Evolutionary conservation across 2,329 filamentous ascomycete genomes (phyloP).

Genomic region (Onygenales sp.): DNA sequence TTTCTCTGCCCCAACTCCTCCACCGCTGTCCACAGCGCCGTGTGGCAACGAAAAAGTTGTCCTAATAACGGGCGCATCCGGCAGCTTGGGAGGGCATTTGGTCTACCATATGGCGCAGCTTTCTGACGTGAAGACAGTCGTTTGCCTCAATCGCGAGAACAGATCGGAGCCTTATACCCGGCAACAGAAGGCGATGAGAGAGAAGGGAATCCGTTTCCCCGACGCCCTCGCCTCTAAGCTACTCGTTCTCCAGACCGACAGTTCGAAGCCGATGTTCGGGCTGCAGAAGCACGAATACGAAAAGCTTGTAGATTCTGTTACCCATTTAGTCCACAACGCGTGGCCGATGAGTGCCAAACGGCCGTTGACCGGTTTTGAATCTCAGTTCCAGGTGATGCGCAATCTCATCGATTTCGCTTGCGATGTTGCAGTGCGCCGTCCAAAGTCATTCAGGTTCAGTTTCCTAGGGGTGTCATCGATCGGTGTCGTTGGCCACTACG

Average conservation of each 20-base stretch:
- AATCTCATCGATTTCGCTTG: constrained; percentile 40
- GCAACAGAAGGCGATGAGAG: constrained; percentile 26
- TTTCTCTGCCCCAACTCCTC: constrained; percentile 10
- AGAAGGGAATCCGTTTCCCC: constrained; percentile 17
- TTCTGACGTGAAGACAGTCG: constrained; percentile 20
- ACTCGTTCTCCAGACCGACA: constrained; percentile 40
- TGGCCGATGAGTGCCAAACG: constrained; percentile 49
- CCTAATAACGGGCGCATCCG: constrained; percentile 33
- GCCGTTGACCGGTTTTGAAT: constrained; percentile 40
- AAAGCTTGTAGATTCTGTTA: constrained; percentile 29
- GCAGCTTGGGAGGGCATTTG: constrained; percentile 32
- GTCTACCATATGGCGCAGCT: constrained; percentile 27
- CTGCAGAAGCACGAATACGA: constrained; percentile 32
- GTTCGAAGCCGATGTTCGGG: constrained; percentile 40
- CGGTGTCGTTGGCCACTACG: constrained; percentile 27
- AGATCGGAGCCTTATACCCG: constrained; percentile 18
- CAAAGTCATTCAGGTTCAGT: constrained; percentile 13
- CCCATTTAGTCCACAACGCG: constrained; percentile 46
- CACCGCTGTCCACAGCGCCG: not conserved
- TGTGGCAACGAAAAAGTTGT: constrained; percentile 18
- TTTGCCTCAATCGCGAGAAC: constrained; percentile 40
- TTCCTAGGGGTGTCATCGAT: constrained; percentile 38
- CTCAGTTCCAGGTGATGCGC: constrained; percentile 42
- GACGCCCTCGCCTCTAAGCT: constrained; percentile 26
- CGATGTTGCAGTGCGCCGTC: constrained; percentile 18